Evolutionary conservation across 495 filamentous ascomycete species (phyloP), one percentile per base, ranked within the genome.

Genomic region (Achaetomiella virescens): DNA sequence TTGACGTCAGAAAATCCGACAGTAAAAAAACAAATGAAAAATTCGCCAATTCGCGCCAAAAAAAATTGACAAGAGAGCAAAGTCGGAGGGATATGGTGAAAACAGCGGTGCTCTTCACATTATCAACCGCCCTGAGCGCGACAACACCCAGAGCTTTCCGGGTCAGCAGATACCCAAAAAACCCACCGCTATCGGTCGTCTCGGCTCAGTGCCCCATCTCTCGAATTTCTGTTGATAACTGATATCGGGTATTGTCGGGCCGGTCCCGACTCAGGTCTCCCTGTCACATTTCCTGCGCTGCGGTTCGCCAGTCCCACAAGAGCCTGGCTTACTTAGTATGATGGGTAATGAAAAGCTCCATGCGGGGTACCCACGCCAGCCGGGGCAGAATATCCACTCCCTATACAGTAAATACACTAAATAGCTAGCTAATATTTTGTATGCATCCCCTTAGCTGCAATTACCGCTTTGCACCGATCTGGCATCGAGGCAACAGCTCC

Each of bases 161-260:
- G 42, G 43, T 37, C 52, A 40, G 29, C 41, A 24, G 21, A 10
- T 12, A 22, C 11, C 6, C n/a, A 44, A 36, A 51, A 36, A 52
- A 48, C 24, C 38, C 57, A 60, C 61, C 61, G 55, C 52, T 63
- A 63, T 60, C 61, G 61, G 49, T 57, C 35, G 21, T 29, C 6
- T 49, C 36, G 10, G 15, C 36, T 38, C 36, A n/a, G 6, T 3
- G 15, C 14, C 31, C 45, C 44, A 17, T 40, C 9, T 35, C 44
- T 48, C 29, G 37, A 40, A 12, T 15, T 15, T 21, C 29, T 53
- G 52, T 53, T 57, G 58, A 25, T 17, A 24, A 48, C 12, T 46
- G 37, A 52, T 52, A 56, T 63, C 65, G 65, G 65, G 65, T 67
- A 65, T 67, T 67, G 36, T 67, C 65, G 65, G 65, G 53, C 58